phyloP scores from a whole-genome alignment of 2,329 filamentous ascomycete species.

The Epichloe festucae region DNA sequence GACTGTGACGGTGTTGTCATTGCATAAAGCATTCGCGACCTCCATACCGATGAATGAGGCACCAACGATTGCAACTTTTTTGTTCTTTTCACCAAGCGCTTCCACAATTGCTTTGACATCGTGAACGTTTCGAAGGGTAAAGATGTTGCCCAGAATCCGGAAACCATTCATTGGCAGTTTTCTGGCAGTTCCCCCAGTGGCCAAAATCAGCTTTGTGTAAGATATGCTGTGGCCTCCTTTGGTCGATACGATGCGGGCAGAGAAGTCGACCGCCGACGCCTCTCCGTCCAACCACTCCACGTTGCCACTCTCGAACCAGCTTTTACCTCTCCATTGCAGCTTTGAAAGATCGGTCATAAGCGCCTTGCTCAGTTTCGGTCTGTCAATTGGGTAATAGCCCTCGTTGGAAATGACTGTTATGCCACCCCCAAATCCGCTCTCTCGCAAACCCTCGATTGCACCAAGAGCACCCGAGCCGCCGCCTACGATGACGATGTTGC shows the following conservation, averaged over 20 bases:
- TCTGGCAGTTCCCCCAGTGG: slow-evolving; percentile 70
- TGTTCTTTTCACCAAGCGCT: slow-evolving; percentile 69
- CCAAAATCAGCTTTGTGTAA: slow-evolving; percentile 83
- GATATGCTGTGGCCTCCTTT: slow-evolving; percentile 54
- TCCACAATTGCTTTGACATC: slow-evolving; percentile 66
- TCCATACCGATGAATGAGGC: slow-evolving; percentile 98
- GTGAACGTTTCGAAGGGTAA: slow-evolving; percentile 64
- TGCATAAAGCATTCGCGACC: slow-evolving; percentile 69
- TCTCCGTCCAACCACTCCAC: slow-evolving; percentile 47
- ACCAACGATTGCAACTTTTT: slow-evolving; percentile 81
- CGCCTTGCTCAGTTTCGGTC: slow-evolving; percentile 91
- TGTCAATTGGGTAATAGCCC: slow-evolving; percentile 77
- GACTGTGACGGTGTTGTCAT: slow-evolving; percentile 73
- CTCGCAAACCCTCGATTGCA: slow-evolving; percentile 68
- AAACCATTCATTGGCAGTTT: slow-evolving; percentile 72
- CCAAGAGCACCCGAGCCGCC: slow-evolving; percentile 78
- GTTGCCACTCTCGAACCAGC: slow-evolving; percentile 57
- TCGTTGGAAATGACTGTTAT: slow-evolving; percentile 79
- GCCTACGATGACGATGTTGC: slow-evolving; percentile 70
- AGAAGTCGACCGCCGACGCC: slow-evolving; percentile 67
- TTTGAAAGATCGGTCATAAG: slow-evolving; percentile 71
- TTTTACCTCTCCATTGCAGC: slow-evolving; percentile 60
- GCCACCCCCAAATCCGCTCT: slow-evolving; percentile 63
- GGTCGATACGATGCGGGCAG: slow-evolving; percentile 59
- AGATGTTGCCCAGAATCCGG: slow-evolving; percentile 77